phyloP scores from a whole-genome alignment of 805 yeast genomes.

The Kluyveromyces dobzhanskii region DNA sequence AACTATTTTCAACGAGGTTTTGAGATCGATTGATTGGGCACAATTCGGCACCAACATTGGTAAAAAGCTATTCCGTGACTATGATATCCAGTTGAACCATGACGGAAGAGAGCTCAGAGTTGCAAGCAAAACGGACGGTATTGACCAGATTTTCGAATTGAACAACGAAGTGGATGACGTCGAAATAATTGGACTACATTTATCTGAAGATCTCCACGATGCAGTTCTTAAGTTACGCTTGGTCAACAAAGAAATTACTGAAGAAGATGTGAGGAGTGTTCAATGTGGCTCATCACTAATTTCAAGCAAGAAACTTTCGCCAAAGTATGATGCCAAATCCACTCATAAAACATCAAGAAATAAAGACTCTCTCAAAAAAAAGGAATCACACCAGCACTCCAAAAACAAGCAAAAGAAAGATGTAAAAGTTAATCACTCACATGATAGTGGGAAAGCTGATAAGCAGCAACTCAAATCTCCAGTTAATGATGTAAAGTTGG shows the following conservation, averaged over 20 bases:
- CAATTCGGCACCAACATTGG: slow-evolving; percentile 17
- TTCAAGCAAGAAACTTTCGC: no score
- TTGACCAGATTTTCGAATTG: slow-evolving; percentile 16
- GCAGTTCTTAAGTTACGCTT: not conserved
- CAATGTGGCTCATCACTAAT: no score
- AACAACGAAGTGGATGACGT: slow-evolving; percentile 18
- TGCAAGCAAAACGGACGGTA: slow-evolving; percentile 15
- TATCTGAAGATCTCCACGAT: not conserved
- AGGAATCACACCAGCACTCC: no score
- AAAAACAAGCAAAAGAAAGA: no score
- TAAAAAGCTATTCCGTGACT: slow-evolving; percentile 21
- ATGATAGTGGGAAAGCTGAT: not conserved
- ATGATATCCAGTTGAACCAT: slow-evolving; percentile 21
- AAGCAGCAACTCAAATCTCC: not conserved
- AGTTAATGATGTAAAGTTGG: no score
- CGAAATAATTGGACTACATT: slow-evolving; percentile 11
- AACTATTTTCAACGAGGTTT: slow-evolving; percentile 12
- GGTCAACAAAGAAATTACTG: not conserved
- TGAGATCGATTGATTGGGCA: slow-evolving; percentile 15
- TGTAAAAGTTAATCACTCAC: no score
- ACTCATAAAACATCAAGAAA: not conserved
- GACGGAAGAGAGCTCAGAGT: slow-evolving; percentile 19
- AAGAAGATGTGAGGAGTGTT: not conserved
- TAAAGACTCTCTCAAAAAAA: not conserved
- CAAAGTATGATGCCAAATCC: no score